Percentiles rank a stretch among this genome's conserved stretches.
phyloP scores from a whole-genome alignment of 2,329 filamentous ascomycete species.

The Aspergillus costaricaensis region DNA sequence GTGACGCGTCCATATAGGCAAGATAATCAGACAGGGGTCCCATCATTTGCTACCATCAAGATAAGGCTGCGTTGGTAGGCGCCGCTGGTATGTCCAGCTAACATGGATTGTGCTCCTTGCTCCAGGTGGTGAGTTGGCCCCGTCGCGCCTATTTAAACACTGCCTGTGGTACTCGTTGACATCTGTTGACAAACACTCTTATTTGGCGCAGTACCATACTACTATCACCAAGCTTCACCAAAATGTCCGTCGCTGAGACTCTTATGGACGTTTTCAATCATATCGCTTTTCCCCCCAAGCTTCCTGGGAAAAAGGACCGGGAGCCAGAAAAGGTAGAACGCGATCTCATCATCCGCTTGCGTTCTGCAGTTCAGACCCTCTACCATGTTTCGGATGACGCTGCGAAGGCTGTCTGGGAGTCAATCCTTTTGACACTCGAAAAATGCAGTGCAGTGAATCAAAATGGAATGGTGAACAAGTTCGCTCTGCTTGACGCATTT shows the following conservation, averaged over 20 bases:
- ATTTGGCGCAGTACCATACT: neutral
- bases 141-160: too few species aligned
- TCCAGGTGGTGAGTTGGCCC: too few species aligned
- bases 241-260: neutral
- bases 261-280: constrained; percentile 33
- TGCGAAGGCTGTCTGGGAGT: constrained; percentile 2
- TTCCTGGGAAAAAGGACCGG: constrained; percentile 39
- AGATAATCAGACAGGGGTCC: too few species aligned
- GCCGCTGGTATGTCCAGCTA: too few species aligned
- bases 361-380: constrained; percentile 7
- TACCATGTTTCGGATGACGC: neutral
- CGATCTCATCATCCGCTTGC: constrained; percentile 34
- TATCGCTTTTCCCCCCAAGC: constrained; percentile 39
- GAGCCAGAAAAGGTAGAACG: constrained; percentile 27
- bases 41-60: too few species aligned
- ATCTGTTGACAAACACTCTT: too few species aligned
- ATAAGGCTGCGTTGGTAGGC: too few species aligned
- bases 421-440: constrained; percentile 14
- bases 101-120: too few species aligned
- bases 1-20: too few species aligned
- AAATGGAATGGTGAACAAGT: constrained; percentile 20
- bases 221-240: neutral
- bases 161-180: too few species aligned
- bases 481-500: constrained; percentile 31
- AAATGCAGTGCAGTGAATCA: constrained; percentile 19